Percentiles rank a stretch among this genome's conserved stretches.
Evolutionary conservation across 306 rosid species (phyloP).

Genomic region (Malus fusca): DNA sequence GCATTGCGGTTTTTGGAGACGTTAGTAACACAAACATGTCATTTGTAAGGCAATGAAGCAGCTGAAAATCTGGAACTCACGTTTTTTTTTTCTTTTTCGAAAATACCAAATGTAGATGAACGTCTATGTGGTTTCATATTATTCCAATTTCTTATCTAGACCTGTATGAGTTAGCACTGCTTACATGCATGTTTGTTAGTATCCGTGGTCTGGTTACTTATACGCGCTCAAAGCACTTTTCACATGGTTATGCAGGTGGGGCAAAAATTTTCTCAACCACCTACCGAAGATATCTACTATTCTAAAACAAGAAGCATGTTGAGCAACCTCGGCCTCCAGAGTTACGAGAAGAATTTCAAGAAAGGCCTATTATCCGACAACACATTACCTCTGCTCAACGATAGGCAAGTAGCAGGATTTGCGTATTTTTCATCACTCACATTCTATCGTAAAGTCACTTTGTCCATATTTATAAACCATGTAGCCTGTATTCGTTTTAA

Average conservation of each 20-base stretch:
- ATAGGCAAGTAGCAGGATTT: constrained; percentile 52
- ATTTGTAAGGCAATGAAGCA: not conserved
- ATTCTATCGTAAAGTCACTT: not conserved
- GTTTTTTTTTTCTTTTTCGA: not conserved
- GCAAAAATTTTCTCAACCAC: constrained; percentile 72
- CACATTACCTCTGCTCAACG: constrained; percentile 87
- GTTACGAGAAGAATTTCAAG: constrained; percentile 86
- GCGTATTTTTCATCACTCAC: not conserved
- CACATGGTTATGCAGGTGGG: constrained; percentile 49
- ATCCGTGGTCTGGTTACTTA: not conserved
- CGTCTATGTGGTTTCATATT: not conserved
- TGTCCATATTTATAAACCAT: not conserved
- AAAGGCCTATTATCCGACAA: constrained; percentile 69
- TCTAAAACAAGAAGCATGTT: constrained; percentile 71
- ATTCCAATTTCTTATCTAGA: not conserved
- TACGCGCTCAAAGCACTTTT: not conserved
- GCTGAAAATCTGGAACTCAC: not conserved
- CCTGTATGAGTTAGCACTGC: not conserved
- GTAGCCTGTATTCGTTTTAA: not conserved
- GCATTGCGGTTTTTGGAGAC: not conserved
- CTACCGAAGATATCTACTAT: constrained; percentile 57
- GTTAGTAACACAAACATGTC: not conserved
- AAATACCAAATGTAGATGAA: not conserved
- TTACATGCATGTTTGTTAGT: not conserved
- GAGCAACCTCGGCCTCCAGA: constrained; percentile 78